Evolutionary conservation across 805 yeast species (phyloP).

Genomic region (Candida parachauliodes): DNA sequence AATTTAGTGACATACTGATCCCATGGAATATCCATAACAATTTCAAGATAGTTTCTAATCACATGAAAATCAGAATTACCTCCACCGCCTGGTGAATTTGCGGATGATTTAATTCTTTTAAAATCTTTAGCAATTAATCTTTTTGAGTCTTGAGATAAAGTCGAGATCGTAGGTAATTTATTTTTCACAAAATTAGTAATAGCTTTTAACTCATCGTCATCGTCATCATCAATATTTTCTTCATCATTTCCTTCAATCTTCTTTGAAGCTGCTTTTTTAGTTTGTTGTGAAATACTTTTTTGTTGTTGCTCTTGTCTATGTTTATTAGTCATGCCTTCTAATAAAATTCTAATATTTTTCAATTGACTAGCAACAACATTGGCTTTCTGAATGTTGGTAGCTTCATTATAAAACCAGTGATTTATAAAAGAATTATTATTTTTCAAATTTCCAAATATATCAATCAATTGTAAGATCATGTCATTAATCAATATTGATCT

Average conservation of each 20-base stretch:
- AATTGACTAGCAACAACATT: slow-evolving; percentile 53
- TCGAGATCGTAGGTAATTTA: slow-evolving; percentile 30
- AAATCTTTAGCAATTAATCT: slow-evolving; percentile 46
- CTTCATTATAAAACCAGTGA: slow-evolving; percentile 47
- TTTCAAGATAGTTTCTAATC: slow-evolving; percentile 59
- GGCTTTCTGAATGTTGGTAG: slow-evolving; percentile 50
- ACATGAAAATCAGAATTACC: slow-evolving; percentile 64
- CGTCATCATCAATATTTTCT: slow-evolving; percentile 42
- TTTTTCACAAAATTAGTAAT: slow-evolving; percentile 36
- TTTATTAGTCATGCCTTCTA: slow-evolving; percentile 43
- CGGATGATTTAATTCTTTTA: slow-evolving; percentile 51
- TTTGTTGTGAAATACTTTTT: neutral
- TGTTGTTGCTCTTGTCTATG: slow-evolving; percentile 7
- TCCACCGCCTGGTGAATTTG: slow-evolving; percentile 26
- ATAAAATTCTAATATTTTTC: slow-evolving; percentile 46
- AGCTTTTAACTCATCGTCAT: slow-evolving; percentile 38
- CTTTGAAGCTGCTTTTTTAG: neutral
- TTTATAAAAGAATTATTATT: slow-evolving; percentile 32
- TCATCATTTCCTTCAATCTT: slow-evolving; percentile 13
- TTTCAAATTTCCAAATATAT: slow-evolving; percentile 33
- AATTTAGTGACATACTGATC: slow-evolving; percentile 30
- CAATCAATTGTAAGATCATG: slow-evolving; percentile 32
- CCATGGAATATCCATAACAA: slow-evolving; percentile 67
- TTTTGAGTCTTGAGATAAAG: slow-evolving; percentile 36
- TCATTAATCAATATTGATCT: slow-evolving; percentile 28